Conservation (phyloP, 2,329 filamentous ascomycete genomes). For the Colletotrichum coccodes region DNA sequence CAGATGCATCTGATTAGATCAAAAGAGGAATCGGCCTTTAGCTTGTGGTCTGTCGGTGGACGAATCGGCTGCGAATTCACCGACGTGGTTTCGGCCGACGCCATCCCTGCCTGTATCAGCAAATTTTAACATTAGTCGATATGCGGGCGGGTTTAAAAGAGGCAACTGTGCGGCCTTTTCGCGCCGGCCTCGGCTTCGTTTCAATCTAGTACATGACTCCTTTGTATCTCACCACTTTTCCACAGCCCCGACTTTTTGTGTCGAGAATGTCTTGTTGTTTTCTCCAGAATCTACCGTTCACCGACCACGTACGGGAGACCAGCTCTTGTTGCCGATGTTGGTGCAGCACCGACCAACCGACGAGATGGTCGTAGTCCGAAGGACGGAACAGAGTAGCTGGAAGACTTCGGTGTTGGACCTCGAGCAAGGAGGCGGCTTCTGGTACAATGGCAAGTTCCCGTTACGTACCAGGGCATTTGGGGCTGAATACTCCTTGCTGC, state of each 20-base stretch:
- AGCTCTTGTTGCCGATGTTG: not conserved
- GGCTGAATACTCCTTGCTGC: not conserved
- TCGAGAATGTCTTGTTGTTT: not conserved
- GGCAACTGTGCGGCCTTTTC: not conserved
- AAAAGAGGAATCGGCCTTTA: not conserved
- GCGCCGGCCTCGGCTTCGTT: not conserved
- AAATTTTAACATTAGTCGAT: not conserved
- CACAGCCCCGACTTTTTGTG: too few species aligned
- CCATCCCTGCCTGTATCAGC: not conserved
- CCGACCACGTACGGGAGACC: not conserved
- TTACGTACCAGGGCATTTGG: constrained; percentile 4
- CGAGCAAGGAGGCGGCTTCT: not conserved
- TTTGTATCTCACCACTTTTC: too few species aligned
- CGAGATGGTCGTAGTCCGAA: not conserved
- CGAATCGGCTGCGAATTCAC: constrained; percentile 10
- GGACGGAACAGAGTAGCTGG: not conserved
- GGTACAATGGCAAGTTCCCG: not conserved
- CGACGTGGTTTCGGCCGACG: constrained; percentile 24
- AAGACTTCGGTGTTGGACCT: too few species aligned
- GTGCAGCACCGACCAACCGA: not conserved
- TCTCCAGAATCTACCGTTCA: not conserved
- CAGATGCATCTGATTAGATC: constrained; percentile 48
- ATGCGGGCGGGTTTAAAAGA: not conserved
- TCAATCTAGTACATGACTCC: not conserved
- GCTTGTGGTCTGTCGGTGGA: not conserved